Conservation (phyloP, 2,329 filamentous ascomycete genomes). For the Bipolaris oryzae region DNA sequence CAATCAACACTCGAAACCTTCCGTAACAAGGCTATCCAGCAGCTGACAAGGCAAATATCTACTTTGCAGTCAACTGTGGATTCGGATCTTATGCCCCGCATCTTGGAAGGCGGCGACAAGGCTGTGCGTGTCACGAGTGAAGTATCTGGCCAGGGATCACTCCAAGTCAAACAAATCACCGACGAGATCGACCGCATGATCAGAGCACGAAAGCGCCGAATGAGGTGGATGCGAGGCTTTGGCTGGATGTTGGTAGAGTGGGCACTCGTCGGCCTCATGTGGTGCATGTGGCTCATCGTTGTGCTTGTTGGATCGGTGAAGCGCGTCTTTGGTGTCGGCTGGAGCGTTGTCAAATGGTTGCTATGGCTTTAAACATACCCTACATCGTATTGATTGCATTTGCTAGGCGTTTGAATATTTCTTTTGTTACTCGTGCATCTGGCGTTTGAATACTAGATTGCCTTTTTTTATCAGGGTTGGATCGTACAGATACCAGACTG, state of each 20-base stretch:
- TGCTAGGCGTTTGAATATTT: conserved; percentile 1
- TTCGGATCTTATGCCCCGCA: conserved; percentile 61
- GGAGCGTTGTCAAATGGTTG: conserved; percentile 74
- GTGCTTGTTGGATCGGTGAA: conserved; percentile 72
- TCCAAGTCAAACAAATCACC: conserved; percentile 79
- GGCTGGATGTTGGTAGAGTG: conserved; percentile 88
- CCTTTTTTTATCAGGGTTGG: conserved; percentile 1
- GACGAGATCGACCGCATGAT: conserved; percentile 74
- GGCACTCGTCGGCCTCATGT: conserved; percentile 86
- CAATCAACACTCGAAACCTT: conserved; percentile 60
- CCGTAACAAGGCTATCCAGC: conserved; percentile 52
- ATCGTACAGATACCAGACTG: conserved; percentile 7
- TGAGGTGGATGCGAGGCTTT: conserved; percentile 75
- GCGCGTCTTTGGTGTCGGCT: conserved; percentile 65
- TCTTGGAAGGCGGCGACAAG: conserved; percentile 73
- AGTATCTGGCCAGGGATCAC: conserved; percentile 74
- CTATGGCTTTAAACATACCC: conserved; percentile 63
- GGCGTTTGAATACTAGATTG: conserved; percentile 2
- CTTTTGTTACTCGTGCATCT: conserved; percentile 1
- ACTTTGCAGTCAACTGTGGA: conserved; percentile 55
- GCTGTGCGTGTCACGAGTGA: conserved; percentile 80
- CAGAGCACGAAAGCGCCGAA: conserved; percentile 72
- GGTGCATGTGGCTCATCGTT: conserved; percentile 92
- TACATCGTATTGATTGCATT: conserved; percentile 10
- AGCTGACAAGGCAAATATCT: conserved; percentile 53